These are phyloP conservation scores for Cyclotella atomus DNA, from an alignment of 108 stramenopile genomes.

Conservation along the genomic window DNA sequence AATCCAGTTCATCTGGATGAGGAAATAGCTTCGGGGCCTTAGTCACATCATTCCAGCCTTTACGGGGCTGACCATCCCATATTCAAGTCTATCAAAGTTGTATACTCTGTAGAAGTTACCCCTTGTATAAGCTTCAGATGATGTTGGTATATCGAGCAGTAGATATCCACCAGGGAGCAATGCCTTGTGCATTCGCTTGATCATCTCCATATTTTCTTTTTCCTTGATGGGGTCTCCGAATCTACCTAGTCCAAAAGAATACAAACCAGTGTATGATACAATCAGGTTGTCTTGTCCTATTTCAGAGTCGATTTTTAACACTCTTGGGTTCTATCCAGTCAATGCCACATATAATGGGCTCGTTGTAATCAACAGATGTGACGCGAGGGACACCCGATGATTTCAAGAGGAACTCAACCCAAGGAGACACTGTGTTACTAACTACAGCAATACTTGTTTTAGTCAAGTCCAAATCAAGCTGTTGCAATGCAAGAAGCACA, in stretches of 20 bases:
- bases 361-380: background rate
- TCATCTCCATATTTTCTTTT: background rate
- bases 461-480: background rate
- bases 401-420: background rate
- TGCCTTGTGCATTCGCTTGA: constrained; percentile 1
- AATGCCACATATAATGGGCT: constrained; percentile 2
- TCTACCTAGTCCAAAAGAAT: constrained; percentile 1
- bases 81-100: background rate
- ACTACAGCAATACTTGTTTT: constrained; percentile 1
- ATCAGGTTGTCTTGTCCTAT: background rate
- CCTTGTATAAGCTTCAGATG: background rate
- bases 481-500: background rate
- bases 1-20: background rate
- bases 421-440: background rate
- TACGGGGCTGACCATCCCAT: background rate
- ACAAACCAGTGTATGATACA: constrained; percentile 1
- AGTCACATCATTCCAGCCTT: background rate
- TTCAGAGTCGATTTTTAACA: background rate
- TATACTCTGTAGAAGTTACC: background rate
- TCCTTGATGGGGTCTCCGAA: background rate
- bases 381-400: background rate
- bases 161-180: background rate
- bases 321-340: constrained; percentile 3
- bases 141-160: background rate
- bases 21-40: background rate